Percentiles rank a stretch among this genome's conserved stretches.
Evolutionary conservation across 73 alveolate species (phyloP).

Genomic region (Tetrahymena elliotti): DNA sequence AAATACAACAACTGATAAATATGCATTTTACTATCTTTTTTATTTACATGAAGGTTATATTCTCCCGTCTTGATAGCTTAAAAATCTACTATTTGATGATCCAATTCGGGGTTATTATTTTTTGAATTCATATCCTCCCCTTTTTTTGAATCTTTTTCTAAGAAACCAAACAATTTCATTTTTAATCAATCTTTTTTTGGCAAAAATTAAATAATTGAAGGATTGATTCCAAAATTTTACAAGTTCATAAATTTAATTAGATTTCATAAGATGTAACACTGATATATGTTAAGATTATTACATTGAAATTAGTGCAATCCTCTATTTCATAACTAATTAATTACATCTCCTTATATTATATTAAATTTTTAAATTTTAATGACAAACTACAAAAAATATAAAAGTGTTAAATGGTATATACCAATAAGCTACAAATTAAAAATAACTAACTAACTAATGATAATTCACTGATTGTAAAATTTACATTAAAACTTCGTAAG

Average conservation of each 20-base stretch:
- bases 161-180: neutral
- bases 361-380: no score
- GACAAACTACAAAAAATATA: no score
- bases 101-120: neutral
- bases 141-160: neutral
- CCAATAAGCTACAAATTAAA: no score
- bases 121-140: neutral
- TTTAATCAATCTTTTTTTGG: neutral
- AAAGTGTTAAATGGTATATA: no score
- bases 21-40: neutral
- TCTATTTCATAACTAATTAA: no score
- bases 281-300: neutral
- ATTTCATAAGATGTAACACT: neutral
- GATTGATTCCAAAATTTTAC: no score
- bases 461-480: no score
- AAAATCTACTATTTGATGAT: neutral
- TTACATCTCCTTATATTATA: neutral
- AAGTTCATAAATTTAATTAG: neutral
- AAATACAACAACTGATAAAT: neutral
- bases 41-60: neutral
- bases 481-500: no score
- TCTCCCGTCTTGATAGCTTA: neutral
- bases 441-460: no score
- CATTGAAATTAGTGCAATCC: neutral
- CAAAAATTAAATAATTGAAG: no score